A percentile compares a stretch with the other conserved stretches of the same genome.
These are phyloP conservation scores for Plasmodium knowlesi DNA, from an alignment of 169 alveolate species.

Conservation along the genomic window DNA sequence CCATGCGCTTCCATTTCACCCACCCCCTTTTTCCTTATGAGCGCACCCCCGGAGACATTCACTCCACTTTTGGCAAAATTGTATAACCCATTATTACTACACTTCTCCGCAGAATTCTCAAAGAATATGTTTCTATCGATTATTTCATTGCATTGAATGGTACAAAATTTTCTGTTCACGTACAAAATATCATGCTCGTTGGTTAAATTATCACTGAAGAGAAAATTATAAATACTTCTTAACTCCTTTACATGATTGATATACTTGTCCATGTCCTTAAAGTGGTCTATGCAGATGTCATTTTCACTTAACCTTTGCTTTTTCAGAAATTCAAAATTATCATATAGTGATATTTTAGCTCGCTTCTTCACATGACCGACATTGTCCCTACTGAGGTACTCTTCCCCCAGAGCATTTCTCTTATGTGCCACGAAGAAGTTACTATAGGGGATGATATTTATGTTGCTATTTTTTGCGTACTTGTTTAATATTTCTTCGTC, in stretches of 20 bases:
- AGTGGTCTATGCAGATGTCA: conserved; percentile 74
- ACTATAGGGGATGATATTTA: conserved; percentile 47
- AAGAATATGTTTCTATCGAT: conserved; percentile 1
- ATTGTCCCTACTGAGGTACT: background rate
- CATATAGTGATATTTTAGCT: background rate
- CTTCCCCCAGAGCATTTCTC: conserved; percentile 4
- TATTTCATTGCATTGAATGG: conserved; percentile 20
- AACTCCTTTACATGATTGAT: conserved; percentile 35
- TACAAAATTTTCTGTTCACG: conserved; percentile 56
- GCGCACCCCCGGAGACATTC: background rate
- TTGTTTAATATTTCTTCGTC: conserved; percentile 12
- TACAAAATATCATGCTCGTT: conserved; percentile 46
- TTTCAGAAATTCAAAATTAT: conserved; percentile 34
- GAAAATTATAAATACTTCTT: conserved; percentile 27
- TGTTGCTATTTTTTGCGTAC: background rate
- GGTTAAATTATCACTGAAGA: conserved; percentile 33
- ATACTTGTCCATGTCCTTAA: conserved; percentile 73
- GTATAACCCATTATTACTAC: background rate
- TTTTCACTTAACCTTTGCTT: conserved; percentile 33
- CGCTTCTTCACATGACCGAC: background rate
- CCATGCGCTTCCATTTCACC: background rate
- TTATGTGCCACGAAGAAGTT: background rate
- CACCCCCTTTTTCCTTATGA: conserved; percentile 4
- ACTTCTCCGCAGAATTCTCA: background rate
- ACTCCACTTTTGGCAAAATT: background rate